Evolutionary conservation across 441 rosid species (phyloP), one percentile per base, ranked within the genome.

Genomic region (Pelargonium australe): DNA sequence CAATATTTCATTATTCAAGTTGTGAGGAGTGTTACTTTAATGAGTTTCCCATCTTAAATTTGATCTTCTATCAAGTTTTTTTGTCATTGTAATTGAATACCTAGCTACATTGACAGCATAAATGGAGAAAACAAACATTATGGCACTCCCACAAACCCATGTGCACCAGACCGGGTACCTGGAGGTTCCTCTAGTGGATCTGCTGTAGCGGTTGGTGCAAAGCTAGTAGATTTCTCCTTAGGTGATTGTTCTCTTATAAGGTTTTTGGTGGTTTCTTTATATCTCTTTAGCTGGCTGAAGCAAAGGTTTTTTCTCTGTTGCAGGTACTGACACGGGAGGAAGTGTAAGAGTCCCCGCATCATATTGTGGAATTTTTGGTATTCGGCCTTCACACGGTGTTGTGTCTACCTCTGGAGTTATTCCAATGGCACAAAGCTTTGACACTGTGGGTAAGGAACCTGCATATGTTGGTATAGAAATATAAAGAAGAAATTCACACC

Each of bases 121-220:
- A 79, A 87, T 66, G 99, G 98, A 68, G 97, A 92, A 83, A 95
- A 95, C 79, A 76, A 63, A 37, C 97, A 95, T 70, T 90, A 92
- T 19, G 97, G 98, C 62, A 90, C 99, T 37, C 99, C 99, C 25
- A 73, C n/a, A 68, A 95, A 95, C 79, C 98, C 97, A 28, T 79
- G 87, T 83, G 91, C 96, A 76, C 80, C 77, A 0, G 89, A 82
- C 71, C 81, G 89, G 6, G 89, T 88, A 12, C 99, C 98, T 31
- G 98, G 97, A 19, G 99, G 99, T 77, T 95, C 99, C 62, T 95
- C 98, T 8, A 95, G 98, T 77, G 98, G 98, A 58, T 92, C 98
- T 72, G 98, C 98, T 19, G 99, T 90, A 64, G 93, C 92, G 31
- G 98, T 92, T 28, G 90, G 82, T 10, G 98, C 97, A 68, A 80